Evolutionary conservation across 495 filamentous ascomycete genomes (phyloP), one percentile per base, ranked within the genome.

Genomic region (Hypoxylon fuscum): DNA sequence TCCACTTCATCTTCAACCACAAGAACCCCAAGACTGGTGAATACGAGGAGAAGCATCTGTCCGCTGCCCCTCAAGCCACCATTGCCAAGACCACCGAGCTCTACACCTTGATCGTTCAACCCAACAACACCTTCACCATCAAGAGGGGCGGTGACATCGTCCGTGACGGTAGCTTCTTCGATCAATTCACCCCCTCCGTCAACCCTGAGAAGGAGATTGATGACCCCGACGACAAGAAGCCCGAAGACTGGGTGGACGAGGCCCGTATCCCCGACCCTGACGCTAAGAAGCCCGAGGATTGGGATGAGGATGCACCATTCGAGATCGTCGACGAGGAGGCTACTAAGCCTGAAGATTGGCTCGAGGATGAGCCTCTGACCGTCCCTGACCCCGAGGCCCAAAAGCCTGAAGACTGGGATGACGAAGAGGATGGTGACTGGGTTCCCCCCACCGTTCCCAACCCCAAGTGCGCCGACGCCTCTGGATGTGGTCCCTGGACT

Each of bases 21-120:
- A 99, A 98, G 90, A 99, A 98, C 87, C 96, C 96, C 71, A 98
- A 97, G 90, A 97, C 92, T 45, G 93, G 95, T 77, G 94, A 97
- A 78, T 99, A 99, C 69, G 95, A 98, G 85, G 96, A 99, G 90
- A 99, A 99, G 87, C 96, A 99, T 81, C 84, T 98, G 50, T 90
- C 85, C 75, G 83, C 84, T 68, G 87, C 95, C 35, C 92, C 96
- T 37, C 79, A 87, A 46, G 93, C 94, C 71, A 88, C 87, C 69
- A 96, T 94, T 74, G 84, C 85, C 79, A 97, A 97, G 87, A 87
- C 89, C 62, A 90, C 92, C 50, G 87, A 93, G 66, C 86, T 99
- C 41, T 99, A 99, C 83, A 98, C 96, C 44, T 83, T 99, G 61
- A 91, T 97, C 62, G 89, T 99, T 71, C 90, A 91, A 69, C 91